Evolutionary conservation across 768 basidiomycete species (phyloP).

Genomic region (Serendipita sp.): DNA sequence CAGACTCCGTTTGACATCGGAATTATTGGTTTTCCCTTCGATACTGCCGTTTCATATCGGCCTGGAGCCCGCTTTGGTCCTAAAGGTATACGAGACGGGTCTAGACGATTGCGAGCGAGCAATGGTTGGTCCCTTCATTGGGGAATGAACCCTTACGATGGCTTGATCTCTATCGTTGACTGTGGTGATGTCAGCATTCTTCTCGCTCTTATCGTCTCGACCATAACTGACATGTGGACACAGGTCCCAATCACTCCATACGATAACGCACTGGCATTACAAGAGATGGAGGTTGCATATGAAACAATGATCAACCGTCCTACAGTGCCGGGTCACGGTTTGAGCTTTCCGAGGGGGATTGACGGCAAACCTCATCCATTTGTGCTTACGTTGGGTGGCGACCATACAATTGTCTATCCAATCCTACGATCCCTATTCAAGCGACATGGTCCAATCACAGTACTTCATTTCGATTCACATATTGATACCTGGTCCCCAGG

Average conservation of each 20-base stretch:
- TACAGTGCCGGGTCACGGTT: slow-evolving; percentile 19
- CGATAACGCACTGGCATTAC: slow-evolving; percentile 67
- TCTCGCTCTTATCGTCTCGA: neutral
- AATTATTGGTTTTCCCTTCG: slow-evolving; percentile 65
- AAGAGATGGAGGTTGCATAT: slow-evolving; percentile 80
- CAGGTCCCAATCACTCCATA: slow-evolving; percentile 65
- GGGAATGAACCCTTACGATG: slow-evolving; percentile 47
- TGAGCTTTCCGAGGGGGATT: slow-evolving; percentile 27
- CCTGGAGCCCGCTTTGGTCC: slow-evolving; percentile 83
- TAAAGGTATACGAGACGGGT: slow-evolving; percentile 66
- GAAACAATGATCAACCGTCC: slow-evolving; percentile 51
- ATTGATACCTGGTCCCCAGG: slow-evolving; percentile 50
- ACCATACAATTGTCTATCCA: slow-evolving; percentile 75
- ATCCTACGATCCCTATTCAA: slow-evolving; percentile 66
- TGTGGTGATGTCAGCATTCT: slow-evolving; percentile 64
- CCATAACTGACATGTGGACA: neutral
- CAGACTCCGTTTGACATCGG: slow-evolving; percentile 53
- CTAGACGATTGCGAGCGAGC: slow-evolving; percentile 47
- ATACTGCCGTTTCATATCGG: slow-evolving; percentile 58
- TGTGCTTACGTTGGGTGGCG: slow-evolving; percentile 70
- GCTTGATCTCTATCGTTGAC: slow-evolving; percentile 48
- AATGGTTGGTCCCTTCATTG: slow-evolving; percentile 58
- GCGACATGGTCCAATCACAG: slow-evolving; percentile 65
- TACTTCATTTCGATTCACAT: slow-evolving; percentile 78
- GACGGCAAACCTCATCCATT: slow-evolving; percentile 56